Conservation (phyloP, 2,329 filamentous ascomycete species). For the Beauveria rudraprayagi region DNA sequence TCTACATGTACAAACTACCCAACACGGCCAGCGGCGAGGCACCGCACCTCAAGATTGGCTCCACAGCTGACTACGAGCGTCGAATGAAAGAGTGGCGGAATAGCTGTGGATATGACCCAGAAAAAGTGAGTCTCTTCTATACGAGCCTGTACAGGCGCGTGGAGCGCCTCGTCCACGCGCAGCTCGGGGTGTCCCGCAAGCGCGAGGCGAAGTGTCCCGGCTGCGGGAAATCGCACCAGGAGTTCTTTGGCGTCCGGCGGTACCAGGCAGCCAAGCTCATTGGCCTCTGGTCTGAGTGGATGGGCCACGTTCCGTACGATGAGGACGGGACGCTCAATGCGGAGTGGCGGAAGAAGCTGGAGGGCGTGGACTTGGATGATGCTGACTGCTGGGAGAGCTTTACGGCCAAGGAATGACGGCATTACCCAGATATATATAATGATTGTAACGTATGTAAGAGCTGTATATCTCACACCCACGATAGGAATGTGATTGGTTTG, state of each 20-base stretch:
- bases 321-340: slow-evolving; percentile 18
- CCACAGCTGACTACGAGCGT: slow-evolving; percentile 13
- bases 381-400: slow-evolving; percentile 20
- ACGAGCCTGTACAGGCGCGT: slow-evolving; percentile 20
- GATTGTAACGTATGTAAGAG: neutral
- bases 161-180: slow-evolving; percentile 23
- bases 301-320: slow-evolving; percentile 21
- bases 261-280: slow-evolving; percentile 14
- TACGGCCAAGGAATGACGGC: slow-evolving; percentile 2
- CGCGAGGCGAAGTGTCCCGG: slow-evolving; percentile 18
- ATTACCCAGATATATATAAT: neutral
- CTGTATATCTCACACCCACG: too few relatives aligned
- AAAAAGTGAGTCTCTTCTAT: slow-evolving; percentile 12
- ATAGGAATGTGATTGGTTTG: too few relatives aligned
- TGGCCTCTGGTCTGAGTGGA: slow-evolving; percentile 22
- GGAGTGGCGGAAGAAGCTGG: slow-evolving; percentile 18
- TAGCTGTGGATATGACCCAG: slow-evolving; percentile 20
- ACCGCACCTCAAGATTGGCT: slow-evolving; percentile 25
- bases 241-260: slow-evolving; percentile 22
- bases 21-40: slow-evolving; percentile 11
- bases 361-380: slow-evolving; percentile 19
- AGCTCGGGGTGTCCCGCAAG: slow-evolving; percentile 20
- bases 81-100: slow-evolving; percentile 20
- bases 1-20: slow-evolving; percentile 21
- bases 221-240: slow-evolving; percentile 18